Evolutionary conservation across 805 yeast species (phyloP).

Genomic region (Lachancea cidri): DNA sequence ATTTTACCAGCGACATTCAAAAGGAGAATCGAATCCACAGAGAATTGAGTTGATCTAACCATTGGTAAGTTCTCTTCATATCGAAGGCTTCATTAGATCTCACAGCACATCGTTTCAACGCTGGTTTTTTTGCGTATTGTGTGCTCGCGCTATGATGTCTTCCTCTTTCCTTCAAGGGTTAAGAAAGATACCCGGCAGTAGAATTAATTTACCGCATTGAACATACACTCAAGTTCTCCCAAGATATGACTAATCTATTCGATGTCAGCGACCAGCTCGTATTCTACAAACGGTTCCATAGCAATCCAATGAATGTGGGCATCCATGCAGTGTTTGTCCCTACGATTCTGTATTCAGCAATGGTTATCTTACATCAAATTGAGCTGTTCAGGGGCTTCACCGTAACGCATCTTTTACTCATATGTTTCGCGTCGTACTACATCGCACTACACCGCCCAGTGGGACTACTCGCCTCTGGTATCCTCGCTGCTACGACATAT

Average conservation of each 20-base stretch:
- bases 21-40: no score
- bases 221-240: no score
- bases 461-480: constrained; percentile 42
- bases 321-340: constrained; percentile 84
- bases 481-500: constrained; percentile 33
- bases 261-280: constrained; percentile 41
- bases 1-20: no score
- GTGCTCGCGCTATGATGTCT: no score
- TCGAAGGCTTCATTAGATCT: no score
- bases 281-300: constrained; percentile 55
- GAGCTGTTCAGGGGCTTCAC: constrained; percentile 31
- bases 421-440: constrained; percentile 55
- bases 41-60: no score
- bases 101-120: no score
- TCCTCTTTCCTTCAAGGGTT: no score
- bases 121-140: no score
- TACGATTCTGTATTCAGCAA: constrained; percentile 52
- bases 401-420: constrained; percentile 42
- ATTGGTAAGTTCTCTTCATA: no score
- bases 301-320: constrained; percentile 53
- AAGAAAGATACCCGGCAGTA: no score
- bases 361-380: constrained; percentile 17
- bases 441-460: constrained; percentile 46
- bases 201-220: no score
- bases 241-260: constrained; percentile 6